Conservation (phyloP, 2,329 filamentous ascomycete genomes). For the Aquanectria penicillioides region DNA sequence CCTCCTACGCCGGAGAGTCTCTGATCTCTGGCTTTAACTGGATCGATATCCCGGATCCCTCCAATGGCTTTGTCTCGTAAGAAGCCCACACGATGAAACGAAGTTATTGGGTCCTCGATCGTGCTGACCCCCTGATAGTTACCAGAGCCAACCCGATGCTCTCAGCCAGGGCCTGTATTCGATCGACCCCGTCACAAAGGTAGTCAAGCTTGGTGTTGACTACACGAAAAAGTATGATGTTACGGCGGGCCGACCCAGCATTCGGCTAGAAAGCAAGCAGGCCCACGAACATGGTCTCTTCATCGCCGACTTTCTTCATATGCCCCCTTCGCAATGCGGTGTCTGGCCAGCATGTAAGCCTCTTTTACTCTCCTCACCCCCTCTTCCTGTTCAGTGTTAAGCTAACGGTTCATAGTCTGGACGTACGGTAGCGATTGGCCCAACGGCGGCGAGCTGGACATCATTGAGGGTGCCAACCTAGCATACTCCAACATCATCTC, state of each 20-base stretch:
- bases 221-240: conserved; percentile 49
- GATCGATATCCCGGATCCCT: conserved; percentile 66
- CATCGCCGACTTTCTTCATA: conserved; percentile 77
- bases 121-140: conserved; percentile 45
- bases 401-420: conserved; percentile 54
- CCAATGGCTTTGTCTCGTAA: conserved; percentile 74
- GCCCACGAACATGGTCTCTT: conserved; percentile 74
- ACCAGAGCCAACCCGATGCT: conserved; percentile 55
- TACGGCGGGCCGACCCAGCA: conserved; percentile 62
- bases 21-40: conserved; percentile 62
- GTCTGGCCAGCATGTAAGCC: conserved; percentile 76
- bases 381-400: neutral
- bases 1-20: conserved; percentile 54
- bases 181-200: conserved; percentile 51
- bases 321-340: conserved; percentile 77
- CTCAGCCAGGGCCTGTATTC: conserved; percentile 52
- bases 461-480: conserved; percentile 75
- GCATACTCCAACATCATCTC: conserved; percentile 69
- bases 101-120: neutral
- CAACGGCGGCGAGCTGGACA: conserved; percentile 71
- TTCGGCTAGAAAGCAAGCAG: conserved; percentile 73
- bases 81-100: conserved; percentile 45
- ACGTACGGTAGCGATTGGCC: conserved; percentile 69
- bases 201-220: conserved; percentile 60
- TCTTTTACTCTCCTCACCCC: neutral